A percentile compares a stretch with the other conserved stretches of the same genome.
Evolutionary conservation across 2,329 filamentous ascomycete genomes (phyloP).

Genomic region (Cryphonectria naterciae): DNA sequence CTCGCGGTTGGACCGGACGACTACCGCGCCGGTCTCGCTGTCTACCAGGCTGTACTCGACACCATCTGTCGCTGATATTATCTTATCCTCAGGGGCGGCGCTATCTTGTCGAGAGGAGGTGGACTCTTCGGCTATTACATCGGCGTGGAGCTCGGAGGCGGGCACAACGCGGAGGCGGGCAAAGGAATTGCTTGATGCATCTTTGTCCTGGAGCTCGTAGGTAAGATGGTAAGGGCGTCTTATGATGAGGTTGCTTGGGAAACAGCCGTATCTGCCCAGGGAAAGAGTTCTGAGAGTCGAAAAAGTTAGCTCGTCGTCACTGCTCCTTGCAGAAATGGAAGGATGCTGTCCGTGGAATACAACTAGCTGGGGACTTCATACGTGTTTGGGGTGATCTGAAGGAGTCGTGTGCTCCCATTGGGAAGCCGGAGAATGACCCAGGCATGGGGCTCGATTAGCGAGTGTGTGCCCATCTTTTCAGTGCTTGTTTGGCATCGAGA

Average conservation of each 20-base stretch:
- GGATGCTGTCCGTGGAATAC: slow-evolving; percentile 22
- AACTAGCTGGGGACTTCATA: slow-evolving; percentile 38
- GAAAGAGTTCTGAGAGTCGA: slow-evolving; percentile 70
- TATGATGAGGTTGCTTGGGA: slow-evolving; percentile 86
- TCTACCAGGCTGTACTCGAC: slow-evolving; percentile 52
- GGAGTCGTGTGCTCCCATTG: slow-evolving; percentile 59
- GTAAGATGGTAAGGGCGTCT: slow-evolving; percentile 91
- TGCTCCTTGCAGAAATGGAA: neutral
- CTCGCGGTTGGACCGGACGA: slow-evolving; percentile 61
- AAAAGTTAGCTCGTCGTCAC: slow-evolving; percentile 22
- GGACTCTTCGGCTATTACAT: slow-evolving; percentile 61
- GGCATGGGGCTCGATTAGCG: slow-evolving; percentile 58
- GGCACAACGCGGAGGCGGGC: slow-evolving; percentile 77
- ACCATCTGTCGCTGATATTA: slow-evolving; percentile 44
- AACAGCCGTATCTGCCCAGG: slow-evolving; percentile 89
- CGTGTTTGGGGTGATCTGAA: slow-evolving; percentile 66
- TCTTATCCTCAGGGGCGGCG: slow-evolving; percentile 46
- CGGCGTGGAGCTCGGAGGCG: slow-evolving; percentile 80
- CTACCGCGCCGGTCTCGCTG: slow-evolving; percentile 50
- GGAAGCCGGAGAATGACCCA: slow-evolving; percentile 65
- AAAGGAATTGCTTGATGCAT: slow-evolving; percentile 62
- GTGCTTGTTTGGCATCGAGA: neutral
- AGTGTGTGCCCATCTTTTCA: slow-evolving; percentile 41
- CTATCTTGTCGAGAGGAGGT: slow-evolving; percentile 43
- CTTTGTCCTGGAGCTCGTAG: slow-evolving; percentile 81